These are phyloP conservation scores for Ogataea wickerhamii DNA, from an alignment of 805 yeast genomes.

Conservation along the genomic window DNA sequence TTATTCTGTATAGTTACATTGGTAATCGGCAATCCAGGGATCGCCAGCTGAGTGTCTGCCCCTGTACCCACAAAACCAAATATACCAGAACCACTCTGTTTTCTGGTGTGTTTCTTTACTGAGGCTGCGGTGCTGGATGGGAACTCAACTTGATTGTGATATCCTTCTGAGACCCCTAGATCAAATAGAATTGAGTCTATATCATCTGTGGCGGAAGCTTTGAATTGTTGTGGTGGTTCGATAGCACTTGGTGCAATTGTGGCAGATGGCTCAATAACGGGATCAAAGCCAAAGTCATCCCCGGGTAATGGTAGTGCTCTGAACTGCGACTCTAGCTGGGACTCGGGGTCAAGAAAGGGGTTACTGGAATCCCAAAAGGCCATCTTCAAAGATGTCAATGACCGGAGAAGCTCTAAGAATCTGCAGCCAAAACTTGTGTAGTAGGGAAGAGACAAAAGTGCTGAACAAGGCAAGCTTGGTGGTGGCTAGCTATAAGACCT, in stretches of 20 bases:
- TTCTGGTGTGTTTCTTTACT: constrained; percentile 47
- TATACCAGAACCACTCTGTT: constrained; percentile 75
- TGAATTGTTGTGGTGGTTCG: constrained; percentile 2
- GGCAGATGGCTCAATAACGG: constrained; percentile 14
- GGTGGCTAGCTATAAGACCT: no score
- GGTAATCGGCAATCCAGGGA: constrained; percentile 43
- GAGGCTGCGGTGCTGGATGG: constrained; percentile 3
- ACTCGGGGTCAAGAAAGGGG: constrained; percentile 27
- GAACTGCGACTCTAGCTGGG: constrained; percentile 34
- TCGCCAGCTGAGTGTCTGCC: constrained; percentile 52
- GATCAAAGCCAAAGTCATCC: constrained; percentile 46
- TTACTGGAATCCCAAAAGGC: constrained; percentile 20
- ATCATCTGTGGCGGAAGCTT: constrained; percentile 19
- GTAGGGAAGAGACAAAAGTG: not conserved
- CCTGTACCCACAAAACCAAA: constrained; percentile 66
- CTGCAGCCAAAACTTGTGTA: no score
- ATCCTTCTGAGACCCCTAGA: constrained; percentile 35
- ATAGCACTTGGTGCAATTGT: constrained; percentile 20
- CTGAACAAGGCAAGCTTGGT: no score
- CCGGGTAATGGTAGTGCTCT: constrained; percentile 47
- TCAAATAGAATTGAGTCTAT: constrained; percentile 30
- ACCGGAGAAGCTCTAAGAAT: no score
- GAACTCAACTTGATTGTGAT: constrained; percentile 5
- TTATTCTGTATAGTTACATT: constrained; percentile 23
- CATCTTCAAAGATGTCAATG: constrained; percentile 7